phyloP scores from a whole-genome alignment of 768 basidiomycete species.

The Tylopilus balloui region DNA sequence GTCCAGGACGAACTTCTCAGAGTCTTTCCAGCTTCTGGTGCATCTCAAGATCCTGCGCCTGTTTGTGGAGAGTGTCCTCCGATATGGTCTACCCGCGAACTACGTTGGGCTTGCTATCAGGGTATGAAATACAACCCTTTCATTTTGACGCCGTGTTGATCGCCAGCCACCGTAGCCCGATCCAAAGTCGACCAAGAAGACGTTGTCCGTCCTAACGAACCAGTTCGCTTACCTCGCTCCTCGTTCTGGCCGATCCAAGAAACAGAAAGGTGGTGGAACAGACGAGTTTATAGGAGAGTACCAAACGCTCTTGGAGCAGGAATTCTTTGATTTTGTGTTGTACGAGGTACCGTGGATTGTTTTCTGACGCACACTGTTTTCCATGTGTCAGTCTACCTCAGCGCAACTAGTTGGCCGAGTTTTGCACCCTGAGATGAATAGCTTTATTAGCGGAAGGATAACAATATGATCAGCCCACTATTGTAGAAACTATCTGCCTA shows the following conservation, averaged over 20 bases:
- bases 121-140: slow-evolving; percentile 38
- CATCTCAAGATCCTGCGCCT: slow-evolving; percentile 89
- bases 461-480: slow-evolving; percentile 57
- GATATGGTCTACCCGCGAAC: slow-evolving; percentile 92
- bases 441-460: slow-evolving; percentile 57
- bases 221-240: slow-evolving; percentile 81
- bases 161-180: slow-evolving; percentile 59
- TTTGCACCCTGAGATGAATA: slow-evolving; percentile 29
- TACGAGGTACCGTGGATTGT: slow-evolving; percentile 92
- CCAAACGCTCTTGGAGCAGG: slow-evolving; percentile 89
- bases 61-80: slow-evolving; percentile 91
- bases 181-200: slow-evolving; percentile 76
- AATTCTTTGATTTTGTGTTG: slow-evolving; percentile 92
- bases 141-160: slow-evolving; percentile 1
- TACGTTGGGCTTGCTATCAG: slow-evolving; percentile 81
- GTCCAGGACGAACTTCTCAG: slow-evolving; percentile 93
- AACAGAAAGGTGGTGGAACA: slow-evolving; percentile 31
- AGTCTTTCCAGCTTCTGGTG: slow-evolving; percentile 89
- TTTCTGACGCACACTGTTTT: slow-evolving; percentile 38
- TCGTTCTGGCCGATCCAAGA: slow-evolving; percentile 50
- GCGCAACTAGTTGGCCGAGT: background rate
- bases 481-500: slow-evolving; percentile 45
- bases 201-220: slow-evolving; percentile 61
- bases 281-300: slow-evolving; percentile 89
- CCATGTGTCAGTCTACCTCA: background rate